Conservation (phyloP, 805 yeast genomes). For the Pichia phayaonensis region DNA sequence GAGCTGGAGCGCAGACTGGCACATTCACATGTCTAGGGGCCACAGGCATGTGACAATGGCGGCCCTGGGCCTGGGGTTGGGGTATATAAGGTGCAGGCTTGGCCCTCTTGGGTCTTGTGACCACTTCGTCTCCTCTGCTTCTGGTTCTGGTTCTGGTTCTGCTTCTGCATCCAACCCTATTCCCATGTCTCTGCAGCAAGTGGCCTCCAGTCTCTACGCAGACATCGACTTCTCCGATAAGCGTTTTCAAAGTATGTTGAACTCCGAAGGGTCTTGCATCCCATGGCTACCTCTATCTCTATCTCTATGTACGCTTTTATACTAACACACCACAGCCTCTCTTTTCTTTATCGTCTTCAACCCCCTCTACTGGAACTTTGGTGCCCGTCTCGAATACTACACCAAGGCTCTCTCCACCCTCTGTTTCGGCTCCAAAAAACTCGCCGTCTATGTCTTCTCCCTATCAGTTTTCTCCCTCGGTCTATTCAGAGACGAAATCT, state of each 20-base stretch:
- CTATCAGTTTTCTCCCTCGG: slow-evolving; percentile 80
- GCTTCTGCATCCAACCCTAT: background rate
- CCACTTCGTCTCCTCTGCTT: too few relatives aligned
- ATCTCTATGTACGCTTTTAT: background rate
- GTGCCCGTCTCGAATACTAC: slow-evolving; percentile 79
- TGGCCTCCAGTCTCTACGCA: slow-evolving; percentile 11
- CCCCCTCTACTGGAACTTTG: slow-evolving; percentile 93
- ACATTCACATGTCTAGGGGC: background rate
- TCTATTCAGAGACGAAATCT: slow-evolving; percentile 66
- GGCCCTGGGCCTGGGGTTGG: background rate
- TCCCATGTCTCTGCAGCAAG: slow-evolving; percentile 8
- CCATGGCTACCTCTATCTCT: too few relatives aligned
- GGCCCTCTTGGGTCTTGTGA: background rate
- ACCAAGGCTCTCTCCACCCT: slow-evolving; percentile 69
- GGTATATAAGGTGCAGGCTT: background rate
- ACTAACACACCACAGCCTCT: slow-evolving; percentile 31
- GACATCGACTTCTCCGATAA: slow-evolving; percentile 20
- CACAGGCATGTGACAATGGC: background rate
- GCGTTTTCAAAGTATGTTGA: slow-evolving; percentile 20
- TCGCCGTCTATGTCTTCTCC: slow-evolving; percentile 85
- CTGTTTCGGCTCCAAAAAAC: slow-evolving; percentile 53
- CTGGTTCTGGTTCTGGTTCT: too few relatives aligned
- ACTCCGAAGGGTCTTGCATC: too few relatives aligned
- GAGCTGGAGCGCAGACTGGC: background rate
- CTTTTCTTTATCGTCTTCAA: slow-evolving; percentile 74